These are phyloP conservation scores for Leptodermis oblonga DNA, from an alignment of 257 asterid species.

Conservation along the genomic window DNA sequence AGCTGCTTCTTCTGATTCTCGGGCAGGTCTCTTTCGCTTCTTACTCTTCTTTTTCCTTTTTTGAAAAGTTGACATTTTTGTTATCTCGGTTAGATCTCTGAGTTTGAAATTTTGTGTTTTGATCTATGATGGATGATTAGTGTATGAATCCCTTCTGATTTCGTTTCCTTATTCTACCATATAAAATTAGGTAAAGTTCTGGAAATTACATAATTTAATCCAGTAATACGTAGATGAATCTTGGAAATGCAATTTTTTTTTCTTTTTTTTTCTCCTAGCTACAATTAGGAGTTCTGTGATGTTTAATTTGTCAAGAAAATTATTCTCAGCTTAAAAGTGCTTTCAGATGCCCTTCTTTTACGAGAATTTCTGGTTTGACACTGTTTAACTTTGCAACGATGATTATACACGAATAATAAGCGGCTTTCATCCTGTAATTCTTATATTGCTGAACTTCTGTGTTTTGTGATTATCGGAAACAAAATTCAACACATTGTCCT, in stretches of 20 bases:
- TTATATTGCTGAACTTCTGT: neutral
- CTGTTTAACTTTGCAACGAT: neutral
- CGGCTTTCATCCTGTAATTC: neutral
- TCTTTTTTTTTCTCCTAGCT: neutral
- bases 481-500: neutral
- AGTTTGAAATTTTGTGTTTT: neutral
- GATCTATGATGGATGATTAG: slow-evolving; percentile 5
- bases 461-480: neutral
- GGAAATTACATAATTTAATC: no score
- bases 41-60: neutral
- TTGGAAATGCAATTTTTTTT: neutral
- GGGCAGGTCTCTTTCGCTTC: slow-evolving; percentile 48
- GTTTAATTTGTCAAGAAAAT: neutral
- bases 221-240: neutral
- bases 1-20: slow-evolving; percentile 53
- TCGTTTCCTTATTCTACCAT: no score
- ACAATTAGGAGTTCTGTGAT: neutral
- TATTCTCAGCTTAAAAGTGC: neutral
- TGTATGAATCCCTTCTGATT: neutral
- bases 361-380: neutral
- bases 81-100: neutral
- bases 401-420: neutral
- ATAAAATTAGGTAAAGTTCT: no score
- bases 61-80: neutral
- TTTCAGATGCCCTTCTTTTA: neutral